Evolutionary conservation across 2,329 filamentous ascomycete species (phyloP), one percentile per base, ranked within the genome.

Genomic region (Gyromitra esculenta): DNA sequence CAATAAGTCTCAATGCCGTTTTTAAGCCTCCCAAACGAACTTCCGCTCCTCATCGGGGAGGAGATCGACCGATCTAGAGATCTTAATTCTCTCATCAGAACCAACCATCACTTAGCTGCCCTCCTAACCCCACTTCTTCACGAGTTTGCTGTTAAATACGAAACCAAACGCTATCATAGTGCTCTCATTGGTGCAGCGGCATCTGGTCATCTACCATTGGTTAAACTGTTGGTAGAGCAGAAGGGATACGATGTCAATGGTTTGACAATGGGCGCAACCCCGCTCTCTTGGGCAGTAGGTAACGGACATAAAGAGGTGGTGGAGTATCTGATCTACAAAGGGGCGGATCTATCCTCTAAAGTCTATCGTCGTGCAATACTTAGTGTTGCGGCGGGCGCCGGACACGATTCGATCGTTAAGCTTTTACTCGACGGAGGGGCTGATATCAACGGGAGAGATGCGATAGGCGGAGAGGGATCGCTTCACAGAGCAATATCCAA

Each of bases 121-220:
- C 18, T 50, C 2, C 18, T 64, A 13, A 50, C 60, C 35, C 60
- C 60, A 15, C 21, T 48, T 31, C 60, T 64, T n/a, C 35, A 35
- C 35, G 56, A 60, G 15, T 41, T 41, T 41, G 15, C 31, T 21
- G 35, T 48, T 25, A 15, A 21, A 13, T 35, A 39, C 18, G 2
- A 15, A 35, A 31, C 25, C 4, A 11, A 11, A 8, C 1, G 5
- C 9, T 11, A 21, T 8, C 9, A 7, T n/a, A 1, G 35, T 15
- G 11, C 43, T 15, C 18, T 64, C 35, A 1, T 48, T 31, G 13
- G 7, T 7, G 60, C 60, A 50, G 41, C 8, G 25, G 2, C 2
- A 13, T 13, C 6, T n/a, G 15, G 43, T 5, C 41, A 50, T 18
- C 6, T 64, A 8, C 35, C 41, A 35, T 15, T 64, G n/a, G 60